Base-by-base conservation (phyloP, 108 stramenopile species). In the Cyclotella baltica region DNA sequence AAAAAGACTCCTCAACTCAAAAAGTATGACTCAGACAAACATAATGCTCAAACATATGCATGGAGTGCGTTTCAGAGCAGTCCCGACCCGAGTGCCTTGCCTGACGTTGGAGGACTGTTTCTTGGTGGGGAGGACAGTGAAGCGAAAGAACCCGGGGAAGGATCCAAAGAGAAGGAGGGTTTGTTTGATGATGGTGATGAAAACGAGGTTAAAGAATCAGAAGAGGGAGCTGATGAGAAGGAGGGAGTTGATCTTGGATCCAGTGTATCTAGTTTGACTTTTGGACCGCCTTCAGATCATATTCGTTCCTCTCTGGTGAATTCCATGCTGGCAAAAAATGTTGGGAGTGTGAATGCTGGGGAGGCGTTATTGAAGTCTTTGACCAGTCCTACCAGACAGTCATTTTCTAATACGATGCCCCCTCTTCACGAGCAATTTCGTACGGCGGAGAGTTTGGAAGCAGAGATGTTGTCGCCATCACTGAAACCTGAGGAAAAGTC, bases 11-110 rank as follows among this genome's bases (percentile, higher is more conserved):
- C 53, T 38, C 22, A 70, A 3, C 46, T 61, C 40, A 40, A 61
- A 31, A 23, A 37, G 36, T 59, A 13, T 28, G 47, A 51, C 20
- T 40, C 43, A 0, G 56, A 61, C 15, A 40, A 76, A 27, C 65
- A 50, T 23, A 76, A 73, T 6, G 31, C 57, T 9, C 68, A 75
- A 15, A 90, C 88, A 67, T 94, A 84, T 77, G 93, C 93, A 6
- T 94, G 93, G 93, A 89, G 88, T 56, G 93, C 93, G 0, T 94
- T 92, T 76, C 93, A 94, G 62, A 89, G 89, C 35, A 87, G 89
- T 65, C 93, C 93, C 0, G 93, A 94, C 85, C 89, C 93, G 13
- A 83, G 86, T 40, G 77, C 88, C 0, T 58, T 94, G 13, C 93
- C 93, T 5, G 75, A 83, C 58, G 68, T 72, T 50, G 75, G 65